Evolutionary conservation across 164 flowering plant species (phyloP), one percentile per base, ranked within the genome.

Genomic region (Vitis rupestris): DNA sequence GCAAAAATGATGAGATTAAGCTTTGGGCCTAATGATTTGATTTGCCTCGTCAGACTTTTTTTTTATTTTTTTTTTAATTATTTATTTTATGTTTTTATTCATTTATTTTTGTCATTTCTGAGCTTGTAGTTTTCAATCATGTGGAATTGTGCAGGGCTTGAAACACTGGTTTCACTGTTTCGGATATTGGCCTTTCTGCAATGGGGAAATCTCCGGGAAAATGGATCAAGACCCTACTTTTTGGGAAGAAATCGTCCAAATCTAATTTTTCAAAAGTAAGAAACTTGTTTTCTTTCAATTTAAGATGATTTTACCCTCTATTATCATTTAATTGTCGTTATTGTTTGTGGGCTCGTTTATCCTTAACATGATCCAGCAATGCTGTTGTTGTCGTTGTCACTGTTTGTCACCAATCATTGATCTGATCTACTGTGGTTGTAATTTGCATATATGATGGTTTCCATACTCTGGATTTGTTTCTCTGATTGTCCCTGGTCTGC

Each of bases 121-220:
- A 37, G 44, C 44, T 37, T 37, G 44, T 0, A 37, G 44, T 37
- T 37, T 37, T 37, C 44, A 47, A 59, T 10, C 37, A n/a, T 64
- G 23, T 67, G 23, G 10, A 50, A 59, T 8, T 17, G 60, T 76
- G 74, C 71, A 69, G 82, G 47, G 31, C 3, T 29, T 63, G 59
- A 60, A 50, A 9, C 56, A 72, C 61, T 10, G 29, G 29, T 58
- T 11, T 54, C 19, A 31, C 62, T 62, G 37, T 67, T 65, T 9
- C 23, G 3, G 48, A 30, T 44, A 49, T 57, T 54, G 66, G 66
- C 49, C 47, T 57, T 70, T 47, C 47, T 57, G 70, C 72, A 29
- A 93, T 93, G 98, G 95, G 98, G 14, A 93, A 86, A 70, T 93
- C 97, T 63, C 90, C 97, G 2, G 94, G 78, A 56, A 94, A 81